Percentiles rank a stretch among this genome's conserved stretches.
Evolutionary conservation across 2,329 filamentous ascomycete genomes (phyloP).

Genomic region (Thielaviopsis ethacetica): DNA sequence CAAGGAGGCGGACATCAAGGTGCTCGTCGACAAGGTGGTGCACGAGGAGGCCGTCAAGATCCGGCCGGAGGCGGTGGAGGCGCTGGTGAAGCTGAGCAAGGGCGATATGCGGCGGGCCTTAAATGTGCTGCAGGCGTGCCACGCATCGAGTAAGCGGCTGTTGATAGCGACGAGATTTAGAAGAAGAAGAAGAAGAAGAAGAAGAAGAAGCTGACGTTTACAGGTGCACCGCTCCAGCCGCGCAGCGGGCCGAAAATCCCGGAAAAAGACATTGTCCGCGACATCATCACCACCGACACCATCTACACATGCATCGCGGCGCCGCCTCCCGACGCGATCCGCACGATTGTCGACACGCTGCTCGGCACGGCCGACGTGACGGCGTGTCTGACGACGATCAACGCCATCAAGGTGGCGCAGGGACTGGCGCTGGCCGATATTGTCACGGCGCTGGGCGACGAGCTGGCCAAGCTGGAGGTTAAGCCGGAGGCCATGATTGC

Average conservation of each 20-base stretch:
- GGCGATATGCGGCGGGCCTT: constrained; percentile 91
- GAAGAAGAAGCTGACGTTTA: neutral
- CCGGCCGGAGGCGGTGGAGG: constrained; percentile 60
- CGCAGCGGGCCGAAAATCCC: constrained; percentile 42
- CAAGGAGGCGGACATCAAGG: constrained; percentile 72
- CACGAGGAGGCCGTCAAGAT: constrained; percentile 78
- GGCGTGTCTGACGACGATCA: constrained; percentile 74
- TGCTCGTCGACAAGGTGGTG: constrained; percentile 77
- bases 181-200: neutral
- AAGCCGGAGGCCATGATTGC: constrained; percentile 72
- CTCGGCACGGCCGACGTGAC: constrained; percentile 76
- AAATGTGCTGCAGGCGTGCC: constrained; percentile 91
- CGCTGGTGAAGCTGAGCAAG: constrained; percentile 73
- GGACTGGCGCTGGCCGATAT: constrained; percentile 90
- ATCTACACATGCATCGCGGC: constrained; percentile 98
- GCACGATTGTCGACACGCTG: constrained; percentile 67
- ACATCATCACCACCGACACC: constrained; percentile 70
- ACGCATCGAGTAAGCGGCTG: constrained; percentile 60
- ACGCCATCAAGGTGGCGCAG: constrained; percentile 68
- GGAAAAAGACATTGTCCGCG: constrained; percentile 52
- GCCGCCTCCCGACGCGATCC: constrained; percentile 77
- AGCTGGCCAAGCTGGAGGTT: constrained; percentile 69
- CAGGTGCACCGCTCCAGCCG: constrained; percentile 50
- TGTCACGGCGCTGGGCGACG: constrained; percentile 68
- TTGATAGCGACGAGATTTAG: neutral